Evolutionary conservation across 331 rosid species (phyloP).

Genomic region (Prunus yedoensis): DNA sequence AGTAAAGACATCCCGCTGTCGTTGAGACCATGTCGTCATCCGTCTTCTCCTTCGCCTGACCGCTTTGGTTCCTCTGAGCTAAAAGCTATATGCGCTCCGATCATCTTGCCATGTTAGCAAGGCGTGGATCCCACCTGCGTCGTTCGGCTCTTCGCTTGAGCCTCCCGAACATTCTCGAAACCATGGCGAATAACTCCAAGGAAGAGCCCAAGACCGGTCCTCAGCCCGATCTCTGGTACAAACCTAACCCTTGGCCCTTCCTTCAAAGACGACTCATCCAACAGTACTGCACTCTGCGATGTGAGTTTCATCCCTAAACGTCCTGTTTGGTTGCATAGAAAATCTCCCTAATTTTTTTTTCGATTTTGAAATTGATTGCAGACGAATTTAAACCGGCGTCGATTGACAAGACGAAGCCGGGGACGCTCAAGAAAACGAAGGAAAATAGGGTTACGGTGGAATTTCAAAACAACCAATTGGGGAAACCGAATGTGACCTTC

Average conservation of each 20-base stretch:
- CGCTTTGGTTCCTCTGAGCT: neutral
- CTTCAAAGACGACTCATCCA: constrained; percentile 78
- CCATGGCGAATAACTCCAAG: constrained; percentile 70
- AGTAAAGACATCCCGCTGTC: neutral
- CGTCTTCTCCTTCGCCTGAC: neutral
- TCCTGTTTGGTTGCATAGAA: constrained; percentile 26
- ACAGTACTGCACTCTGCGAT: constrained; percentile 84
- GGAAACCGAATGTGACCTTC: constrained; percentile 83
- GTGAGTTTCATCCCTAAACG: constrained; percentile 38
- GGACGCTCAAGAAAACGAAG: constrained; percentile 73
- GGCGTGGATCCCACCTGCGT: neutral
- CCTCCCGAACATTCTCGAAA: neutral
- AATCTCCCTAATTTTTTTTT: neutral
- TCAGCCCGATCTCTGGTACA: constrained; percentile 75
- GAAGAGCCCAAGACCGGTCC: constrained; percentile 92
- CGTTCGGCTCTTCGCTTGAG: neutral
- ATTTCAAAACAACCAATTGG: constrained; percentile 81
- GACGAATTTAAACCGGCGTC: constrained; percentile 98
- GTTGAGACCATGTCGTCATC: constrained; percentile 1
- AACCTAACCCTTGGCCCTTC: constrained; percentile 81
- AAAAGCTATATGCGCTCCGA: neutral
- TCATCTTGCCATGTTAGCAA: constrained; percentile 24
- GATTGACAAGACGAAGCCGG: constrained; percentile 75
- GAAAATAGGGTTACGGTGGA: constrained; percentile 84
- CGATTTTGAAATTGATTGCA: constrained; percentile 30